Percentiles rank a stretch among this genome's conserved stretches.
Evolutionary conservation across 1,284 basidiomycete species (phyloP).

Genomic region (Ustilago bromivora): DNA sequence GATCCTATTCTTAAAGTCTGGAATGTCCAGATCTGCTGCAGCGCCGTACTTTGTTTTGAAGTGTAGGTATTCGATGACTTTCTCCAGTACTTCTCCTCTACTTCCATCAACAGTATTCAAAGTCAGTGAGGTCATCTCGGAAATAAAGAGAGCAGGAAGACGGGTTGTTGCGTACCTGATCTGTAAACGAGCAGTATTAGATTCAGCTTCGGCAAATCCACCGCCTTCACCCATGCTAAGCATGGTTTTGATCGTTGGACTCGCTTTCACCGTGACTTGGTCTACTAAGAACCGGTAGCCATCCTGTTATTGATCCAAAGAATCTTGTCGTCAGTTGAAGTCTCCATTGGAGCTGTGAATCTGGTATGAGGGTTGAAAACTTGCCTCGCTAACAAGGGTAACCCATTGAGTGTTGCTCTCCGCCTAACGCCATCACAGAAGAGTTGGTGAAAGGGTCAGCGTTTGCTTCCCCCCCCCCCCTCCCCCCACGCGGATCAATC

Average conservation of each 20-base stretch:
- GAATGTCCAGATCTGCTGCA: slow-evolving; percentile 77
- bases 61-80: slow-evolving; percentile 82
- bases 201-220: slow-evolving; percentile 71
- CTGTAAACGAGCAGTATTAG: slow-evolving; percentile 69
- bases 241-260: slow-evolving; percentile 61
- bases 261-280: slow-evolving; percentile 37
- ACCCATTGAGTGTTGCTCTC: slow-evolving; percentile 51
- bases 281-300: slow-evolving; percentile 63
- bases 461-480: too few species aligned
- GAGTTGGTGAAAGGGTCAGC: too few species aligned
- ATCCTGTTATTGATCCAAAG: slow-evolving; percentile 37
- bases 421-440: neutral
- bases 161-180: slow-evolving; percentile 66
- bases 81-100: slow-evolving; percentile 82
- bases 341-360: neutral
- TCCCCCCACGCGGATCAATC: too few species aligned
- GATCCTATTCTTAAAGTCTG: slow-evolving; percentile 82
- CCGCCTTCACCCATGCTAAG: slow-evolving; percentile 61
- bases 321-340: neutral
- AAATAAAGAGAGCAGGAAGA: neutral
- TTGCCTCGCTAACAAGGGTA: slow-evolving; percentile 63
- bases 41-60: slow-evolving; percentile 80
- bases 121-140: neutral
- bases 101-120: neutral
- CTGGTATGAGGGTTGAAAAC: slow-evolving; percentile 3